Evolutionary conservation across 768 basidiomycete genomes (phyloP).

Genomic region (Mycena filopes): DNA sequence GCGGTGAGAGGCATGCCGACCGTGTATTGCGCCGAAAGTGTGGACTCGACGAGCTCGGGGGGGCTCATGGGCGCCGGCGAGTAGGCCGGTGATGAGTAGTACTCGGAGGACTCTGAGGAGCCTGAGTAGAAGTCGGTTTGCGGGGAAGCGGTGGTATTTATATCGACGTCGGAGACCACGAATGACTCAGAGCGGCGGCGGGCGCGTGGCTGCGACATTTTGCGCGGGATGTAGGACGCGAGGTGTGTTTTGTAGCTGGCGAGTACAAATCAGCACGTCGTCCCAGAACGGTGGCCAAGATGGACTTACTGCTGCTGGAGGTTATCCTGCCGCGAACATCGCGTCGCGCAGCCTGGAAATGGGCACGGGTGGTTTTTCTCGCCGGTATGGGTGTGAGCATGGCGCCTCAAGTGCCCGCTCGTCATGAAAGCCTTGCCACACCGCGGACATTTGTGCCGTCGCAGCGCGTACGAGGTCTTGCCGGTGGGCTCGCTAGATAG

Average conservation of each 20-base stretch:
- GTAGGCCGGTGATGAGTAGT: not conserved
- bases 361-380: slow-evolving; percentile 78
- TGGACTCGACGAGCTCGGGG: not conserved
- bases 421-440: slow-evolving; percentile 71
- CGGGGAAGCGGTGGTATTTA: not conserved
- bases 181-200: too few relatives aligned
- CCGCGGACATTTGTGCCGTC: slow-evolving; percentile 50
- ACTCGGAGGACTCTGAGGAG: slow-evolving; percentile 6
- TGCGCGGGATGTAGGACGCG: not conserved
- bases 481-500: not conserved
- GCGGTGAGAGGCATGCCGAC: not conserved
- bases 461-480: not conserved
- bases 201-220: not conserved
- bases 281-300: too few relatives aligned
- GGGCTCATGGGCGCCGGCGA: slow-evolving; percentile 4
- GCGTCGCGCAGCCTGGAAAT: slow-evolving; percentile 75
- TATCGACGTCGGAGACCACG: not conserved
- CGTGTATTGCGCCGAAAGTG: not conserved
- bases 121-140: not conserved
- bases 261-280: not conserved
- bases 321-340: slow-evolving; percentile 76
- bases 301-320: slow-evolving; percentile 42
- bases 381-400: slow-evolving; percentile 72
- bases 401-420: slow-evolving; percentile 71
- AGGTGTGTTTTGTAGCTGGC: slow-evolving; percentile 17